These are phyloP conservation scores for Serendipita vermifera DNA, from an alignment of 768 basidiomycete species.

Conservation along the genomic window DNA sequence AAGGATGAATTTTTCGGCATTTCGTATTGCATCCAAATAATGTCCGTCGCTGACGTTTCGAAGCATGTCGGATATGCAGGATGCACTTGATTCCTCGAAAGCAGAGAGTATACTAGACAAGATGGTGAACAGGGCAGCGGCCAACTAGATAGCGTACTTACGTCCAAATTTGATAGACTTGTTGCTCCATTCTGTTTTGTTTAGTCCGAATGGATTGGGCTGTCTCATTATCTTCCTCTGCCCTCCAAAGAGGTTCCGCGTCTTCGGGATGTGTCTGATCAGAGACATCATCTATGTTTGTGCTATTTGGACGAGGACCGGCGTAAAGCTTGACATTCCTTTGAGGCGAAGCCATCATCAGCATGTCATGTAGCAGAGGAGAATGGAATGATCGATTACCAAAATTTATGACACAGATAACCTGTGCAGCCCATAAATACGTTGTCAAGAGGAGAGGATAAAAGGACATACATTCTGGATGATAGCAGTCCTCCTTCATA, in stretches of 20 bases:
- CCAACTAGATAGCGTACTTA: constrained; percentile 30
- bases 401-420: constrained; percentile 8
- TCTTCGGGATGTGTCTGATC: constrained; percentile 17
- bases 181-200: constrained; percentile 88
- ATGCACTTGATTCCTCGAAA: constrained; percentile 98
- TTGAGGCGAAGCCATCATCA: constrained; percentile 43
- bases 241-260: constrained; percentile 21
- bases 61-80: constrained; percentile 98
- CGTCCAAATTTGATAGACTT: constrained; percentile 99
- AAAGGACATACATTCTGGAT: constrained; percentile 99
- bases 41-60: constrained; percentile 93
- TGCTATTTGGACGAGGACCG: constrained; percentile 55
- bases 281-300: constrained; percentile 25
- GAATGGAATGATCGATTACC: background rate
- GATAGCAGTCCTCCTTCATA: constrained; percentile 98
- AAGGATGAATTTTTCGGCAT: constrained; percentile 97
- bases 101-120: no score
- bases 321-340: constrained; percentile 94
- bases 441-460: background rate
- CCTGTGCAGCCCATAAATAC: background rate
- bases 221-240: constrained; percentile 73
- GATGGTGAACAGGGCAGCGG: constrained; percentile 38
- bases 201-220: constrained; percentile 71
- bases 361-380: background rate
- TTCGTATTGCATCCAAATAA: constrained; percentile 90